These are phyloP conservation scores for Russula emetica DNA, from an alignment of 768 basidiomycete species.

Conservation along the genomic window DNA sequence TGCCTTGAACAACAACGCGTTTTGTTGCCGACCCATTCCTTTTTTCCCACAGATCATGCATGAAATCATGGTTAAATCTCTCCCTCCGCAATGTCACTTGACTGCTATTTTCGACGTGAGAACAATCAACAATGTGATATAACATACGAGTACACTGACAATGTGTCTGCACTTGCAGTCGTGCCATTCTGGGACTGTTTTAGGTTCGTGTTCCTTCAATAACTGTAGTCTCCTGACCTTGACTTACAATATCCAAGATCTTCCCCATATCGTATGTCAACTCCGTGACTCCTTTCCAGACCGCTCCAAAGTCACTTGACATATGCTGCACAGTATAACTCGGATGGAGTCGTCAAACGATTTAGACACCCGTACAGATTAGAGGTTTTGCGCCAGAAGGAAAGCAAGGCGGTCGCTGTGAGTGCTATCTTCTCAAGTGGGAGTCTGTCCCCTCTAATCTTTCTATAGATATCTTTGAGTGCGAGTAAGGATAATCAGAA, in stretches of 20 bases:
- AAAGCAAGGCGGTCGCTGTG: neutral
- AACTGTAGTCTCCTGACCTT: neutral
- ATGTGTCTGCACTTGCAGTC: neutral
- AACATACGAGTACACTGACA: neutral
- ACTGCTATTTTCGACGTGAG: conserved; percentile 14
- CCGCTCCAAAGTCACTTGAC: neutral
- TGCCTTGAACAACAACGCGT: too few species aligned
- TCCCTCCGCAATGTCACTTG: conserved; percentile 1
- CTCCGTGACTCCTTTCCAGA: neutral
- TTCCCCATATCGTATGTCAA: conserved; percentile 1
- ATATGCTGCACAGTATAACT: neutral
- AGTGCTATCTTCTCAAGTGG: neutral
- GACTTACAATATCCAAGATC: neutral
- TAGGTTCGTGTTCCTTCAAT: neutral
- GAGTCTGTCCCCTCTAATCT: neutral
- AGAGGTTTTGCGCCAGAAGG: neutral
- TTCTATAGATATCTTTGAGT: conserved; percentile 5
- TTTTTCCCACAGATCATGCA: neutral
- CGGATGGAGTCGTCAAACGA: neutral
- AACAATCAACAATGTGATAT: neutral
- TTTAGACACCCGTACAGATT: neutral
- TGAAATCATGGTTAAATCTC: conserved; percentile 1
- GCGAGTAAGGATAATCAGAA: neutral
- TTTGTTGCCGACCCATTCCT: neutral
- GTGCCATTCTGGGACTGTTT: conserved; percentile 3